Evolutionary conservation across 2,329 filamentous ascomycete species (phyloP).

Genomic region (Neofusicoccum sp.): DNA sequence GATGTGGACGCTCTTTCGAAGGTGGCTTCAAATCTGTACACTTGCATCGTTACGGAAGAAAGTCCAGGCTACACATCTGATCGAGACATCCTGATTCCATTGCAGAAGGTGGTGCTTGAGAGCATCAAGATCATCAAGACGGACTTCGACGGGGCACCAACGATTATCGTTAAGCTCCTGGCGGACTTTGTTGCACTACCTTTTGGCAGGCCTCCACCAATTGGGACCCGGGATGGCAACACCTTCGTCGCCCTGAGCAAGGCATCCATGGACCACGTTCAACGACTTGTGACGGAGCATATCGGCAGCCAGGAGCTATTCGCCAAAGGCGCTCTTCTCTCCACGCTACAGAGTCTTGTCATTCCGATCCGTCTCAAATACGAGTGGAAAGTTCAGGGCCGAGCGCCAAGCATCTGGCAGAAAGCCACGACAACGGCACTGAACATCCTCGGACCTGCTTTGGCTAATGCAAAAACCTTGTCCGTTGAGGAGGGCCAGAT

Average conservation of each 20-base stretch:
- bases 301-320: slow-evolving; percentile 67
- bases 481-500: slow-evolving; percentile 36
- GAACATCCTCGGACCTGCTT: slow-evolving; percentile 63
- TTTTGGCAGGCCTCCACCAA: slow-evolving; percentile 42
- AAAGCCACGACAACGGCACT: slow-evolving; percentile 72
- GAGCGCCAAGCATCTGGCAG: slow-evolving; percentile 72
- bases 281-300: slow-evolving; percentile 59
- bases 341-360: slow-evolving; percentile 65
- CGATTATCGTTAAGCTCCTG: slow-evolving; percentile 66
- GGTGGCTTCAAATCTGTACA: slow-evolving; percentile 69
- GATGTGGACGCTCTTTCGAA: slow-evolving; percentile 60
- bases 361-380: slow-evolving; percentile 79
- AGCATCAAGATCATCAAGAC: slow-evolving; percentile 67
- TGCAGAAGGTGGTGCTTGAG: slow-evolving; percentile 69
- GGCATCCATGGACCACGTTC: slow-evolving; percentile 69
- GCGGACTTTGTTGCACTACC: slow-evolving; percentile 71
- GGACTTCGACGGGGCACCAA: slow-evolving; percentile 62
- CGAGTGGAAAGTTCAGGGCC: slow-evolving; percentile 68
- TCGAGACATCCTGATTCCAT: slow-evolving; percentile 67
- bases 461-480: slow-evolving; percentile 47
- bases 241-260: slow-evolving; percentile 91
- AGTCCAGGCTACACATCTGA: slow-evolving; percentile 68
- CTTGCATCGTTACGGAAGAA: slow-evolving; percentile 69
- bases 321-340: slow-evolving; percentile 62
- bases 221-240: slow-evolving; percentile 48